Conservation (phyloP, 1,284 basidiomycete species). For the Termitomyces sp. region DNA sequence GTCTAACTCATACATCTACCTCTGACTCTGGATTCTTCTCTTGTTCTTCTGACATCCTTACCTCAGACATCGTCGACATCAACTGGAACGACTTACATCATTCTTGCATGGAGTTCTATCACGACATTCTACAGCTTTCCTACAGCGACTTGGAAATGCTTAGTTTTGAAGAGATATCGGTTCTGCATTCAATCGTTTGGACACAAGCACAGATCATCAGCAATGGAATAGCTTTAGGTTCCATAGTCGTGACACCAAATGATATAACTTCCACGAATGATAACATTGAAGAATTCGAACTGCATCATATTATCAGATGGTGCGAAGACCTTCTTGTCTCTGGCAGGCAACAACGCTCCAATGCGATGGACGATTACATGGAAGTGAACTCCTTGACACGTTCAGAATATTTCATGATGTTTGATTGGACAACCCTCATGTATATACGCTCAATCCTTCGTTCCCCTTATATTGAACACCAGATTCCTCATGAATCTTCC, state of each 20-base stretch:
- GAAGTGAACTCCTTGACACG: slow-evolving; percentile 37
- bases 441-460: slow-evolving; percentile 57
- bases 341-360: slow-evolving; percentile 35
- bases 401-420: slow-evolving; percentile 48
- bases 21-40: slow-evolving; percentile 22
- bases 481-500: slow-evolving; percentile 23
- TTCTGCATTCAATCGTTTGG: slow-evolving; percentile 55
- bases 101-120: slow-evolving; percentile 52
- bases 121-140: slow-evolving; percentile 38
- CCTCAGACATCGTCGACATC: slow-evolving; percentile 48
- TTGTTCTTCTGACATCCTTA: slow-evolving; percentile 35
- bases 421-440: slow-evolving; percentile 60
- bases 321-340: slow-evolving; percentile 49
- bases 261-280: slow-evolving; percentile 28
- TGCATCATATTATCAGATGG: slow-evolving; percentile 46
- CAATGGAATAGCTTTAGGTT: slow-evolving; percentile 61
- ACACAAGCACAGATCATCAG: slow-evolving; percentile 61
- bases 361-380: slow-evolving; percentile 47
- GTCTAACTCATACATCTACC: slow-evolving; percentile 29
- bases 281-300: slow-evolving; percentile 48
- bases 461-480: slow-evolving; percentile 31
- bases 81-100: slow-evolving; percentile 41
- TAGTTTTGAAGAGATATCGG: slow-evolving; percentile 66
- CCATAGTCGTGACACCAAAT: slow-evolving; percentile 45
- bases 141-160: slow-evolving; percentile 37